phyloP scores from a whole-genome alignment of 2,329 filamentous ascomycete genomes.

The Arachnopeziza araneosa region DNA sequence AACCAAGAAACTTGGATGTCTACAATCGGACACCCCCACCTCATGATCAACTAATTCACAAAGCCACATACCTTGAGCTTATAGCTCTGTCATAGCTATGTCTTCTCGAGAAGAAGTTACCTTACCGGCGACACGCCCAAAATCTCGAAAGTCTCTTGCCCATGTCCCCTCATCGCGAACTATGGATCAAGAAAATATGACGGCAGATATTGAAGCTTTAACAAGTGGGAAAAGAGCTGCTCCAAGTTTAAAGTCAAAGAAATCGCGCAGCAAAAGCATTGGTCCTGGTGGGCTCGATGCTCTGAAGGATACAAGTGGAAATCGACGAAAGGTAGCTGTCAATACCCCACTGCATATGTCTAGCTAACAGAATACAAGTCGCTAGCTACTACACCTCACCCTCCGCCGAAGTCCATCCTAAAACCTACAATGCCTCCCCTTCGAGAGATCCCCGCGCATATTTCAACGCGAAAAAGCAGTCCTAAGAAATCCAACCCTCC shows the following conservation, averaged over 20 bases:
- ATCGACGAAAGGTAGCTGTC: constrained; percentile 67
- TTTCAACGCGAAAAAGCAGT: constrained; percentile 23
- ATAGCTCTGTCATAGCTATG: constrained; percentile 29
- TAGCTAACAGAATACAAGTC: constrained; percentile 22
- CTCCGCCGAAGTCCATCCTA: constrained; percentile 65
- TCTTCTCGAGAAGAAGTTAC: constrained; percentile 40
- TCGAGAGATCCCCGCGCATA: constrained; percentile 56
- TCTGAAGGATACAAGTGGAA: constrained; percentile 68
- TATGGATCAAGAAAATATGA: constrained; percentile 74
- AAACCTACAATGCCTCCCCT: constrained; percentile 69
- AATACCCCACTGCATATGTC: neutral
- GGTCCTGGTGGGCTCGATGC: constrained; percentile 86
- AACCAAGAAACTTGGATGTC: constrained; percentile 14
- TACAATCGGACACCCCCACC: constrained; percentile 5
- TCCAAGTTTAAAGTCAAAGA: constrained; percentile 40
- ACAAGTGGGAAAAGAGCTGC: constrained; percentile 21
- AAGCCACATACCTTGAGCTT: constrained; percentile 7
- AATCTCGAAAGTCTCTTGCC: constrained; percentile 67
- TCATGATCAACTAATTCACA: constrained; percentile 8
- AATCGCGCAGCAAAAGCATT: constrained; percentile 90
- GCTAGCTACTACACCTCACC: constrained; percentile 30
- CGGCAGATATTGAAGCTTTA: constrained; percentile 54
- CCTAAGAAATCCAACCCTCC: constrained; percentile 26
- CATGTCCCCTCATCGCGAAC: constrained; percentile 47
- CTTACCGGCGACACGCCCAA: constrained; percentile 47